A percentile compares a stretch with the other conserved stretches of the same genome.
Evolutionary conservation across 805 yeast species (phyloP).

Genomic region (Alloascoidea hylecoeti): DNA sequence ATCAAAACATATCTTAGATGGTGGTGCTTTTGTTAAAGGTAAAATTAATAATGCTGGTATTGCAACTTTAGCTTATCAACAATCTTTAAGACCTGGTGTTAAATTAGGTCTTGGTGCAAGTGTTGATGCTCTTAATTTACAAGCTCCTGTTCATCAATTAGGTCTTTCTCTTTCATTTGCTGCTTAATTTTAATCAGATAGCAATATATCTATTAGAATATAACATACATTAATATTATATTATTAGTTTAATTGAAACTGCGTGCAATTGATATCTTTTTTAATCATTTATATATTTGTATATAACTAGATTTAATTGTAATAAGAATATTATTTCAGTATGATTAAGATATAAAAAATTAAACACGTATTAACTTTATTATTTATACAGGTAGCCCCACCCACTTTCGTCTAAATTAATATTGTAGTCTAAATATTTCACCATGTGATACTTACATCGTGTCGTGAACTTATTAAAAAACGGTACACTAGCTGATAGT

Average conservation of each 20-base stretch:
- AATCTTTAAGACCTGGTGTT: constrained; percentile 91
- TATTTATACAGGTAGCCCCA: too few relatives aligned
- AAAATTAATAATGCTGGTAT: constrained; percentile 94
- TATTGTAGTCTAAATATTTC: too few relatives aligned
- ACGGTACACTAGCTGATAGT: too few relatives aligned
- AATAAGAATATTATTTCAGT: too few relatives aligned
- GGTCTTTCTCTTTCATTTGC: constrained; percentile 91
- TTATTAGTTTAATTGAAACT: neutral
- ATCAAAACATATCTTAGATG: constrained; percentile 85
- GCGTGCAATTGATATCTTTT: neutral
- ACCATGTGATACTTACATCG: too few relatives aligned
- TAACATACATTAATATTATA: neutral
- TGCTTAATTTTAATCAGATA: constrained; percentile 34
- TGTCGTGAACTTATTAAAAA: too few relatives aligned
- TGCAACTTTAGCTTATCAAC: constrained; percentile 88
- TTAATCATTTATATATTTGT: neutral
- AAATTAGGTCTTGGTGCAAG: constrained; percentile 95
- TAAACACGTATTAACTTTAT: too few relatives aligned
- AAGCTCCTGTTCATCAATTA: constrained; percentile 95
- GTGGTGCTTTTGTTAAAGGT: constrained; percentile 84
- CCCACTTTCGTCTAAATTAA: too few relatives aligned
- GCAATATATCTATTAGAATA: neutral
- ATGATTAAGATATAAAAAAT: too few relatives aligned
- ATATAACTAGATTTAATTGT: too few relatives aligned
- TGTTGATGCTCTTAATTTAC: constrained; percentile 87